A percentile compares a stretch with the other conserved stretches of the same genome.
Evolutionary conservation across 164 flowering plant genomes (phyloP).

Genomic region (Piper longum): DNA sequence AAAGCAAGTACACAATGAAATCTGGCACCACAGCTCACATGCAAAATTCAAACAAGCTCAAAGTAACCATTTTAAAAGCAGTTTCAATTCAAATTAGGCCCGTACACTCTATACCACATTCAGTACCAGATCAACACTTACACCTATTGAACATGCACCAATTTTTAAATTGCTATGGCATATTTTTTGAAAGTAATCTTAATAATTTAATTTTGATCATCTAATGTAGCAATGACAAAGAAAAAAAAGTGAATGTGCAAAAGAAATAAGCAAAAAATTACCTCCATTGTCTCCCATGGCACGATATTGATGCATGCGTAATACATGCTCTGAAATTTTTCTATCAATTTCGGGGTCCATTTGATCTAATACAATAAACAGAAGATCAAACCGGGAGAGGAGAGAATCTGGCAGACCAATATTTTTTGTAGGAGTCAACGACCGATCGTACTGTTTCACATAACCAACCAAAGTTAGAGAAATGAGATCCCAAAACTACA

Average conservation of each 20-base stretch:
- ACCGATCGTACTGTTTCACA: slow-evolving; percentile 81
- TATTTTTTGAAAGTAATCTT: too few relatives aligned
- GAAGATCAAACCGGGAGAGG: slow-evolving; percentile 94
- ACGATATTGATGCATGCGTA: slow-evolving; percentile 94
- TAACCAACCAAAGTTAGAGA: slow-evolving; percentile 6
- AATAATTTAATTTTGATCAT: background rate
- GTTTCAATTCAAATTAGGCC: too few relatives aligned
- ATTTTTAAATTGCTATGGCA: too few relatives aligned
- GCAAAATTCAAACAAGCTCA: too few relatives aligned
- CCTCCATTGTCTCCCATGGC: slow-evolving; percentile 72
- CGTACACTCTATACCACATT: too few relatives aligned
- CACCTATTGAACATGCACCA: too few relatives aligned
- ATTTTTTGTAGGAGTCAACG: slow-evolving; percentile 94
- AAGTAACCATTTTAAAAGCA: too few relatives aligned
- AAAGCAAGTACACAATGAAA: too few relatives aligned
- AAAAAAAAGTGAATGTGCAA: background rate
- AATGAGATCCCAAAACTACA: slow-evolving; percentile 6
- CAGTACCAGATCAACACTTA: too few relatives aligned
- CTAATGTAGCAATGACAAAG: background rate
- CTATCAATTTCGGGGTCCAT: slow-evolving; percentile 97
- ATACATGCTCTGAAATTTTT: slow-evolving; percentile 82
- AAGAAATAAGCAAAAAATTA: slow-evolving; percentile 7
- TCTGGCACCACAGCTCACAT: too few relatives aligned
- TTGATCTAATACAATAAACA: slow-evolving; percentile 97
- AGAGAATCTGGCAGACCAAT: slow-evolving; percentile 98